A percentile compares a stretch with the other conserved stretches of the same genome.
These are phyloP conservation scores for Myxozyma vanderwaltii DNA, from an alignment of 805 yeast genomes.

Conservation along the genomic window DNA sequence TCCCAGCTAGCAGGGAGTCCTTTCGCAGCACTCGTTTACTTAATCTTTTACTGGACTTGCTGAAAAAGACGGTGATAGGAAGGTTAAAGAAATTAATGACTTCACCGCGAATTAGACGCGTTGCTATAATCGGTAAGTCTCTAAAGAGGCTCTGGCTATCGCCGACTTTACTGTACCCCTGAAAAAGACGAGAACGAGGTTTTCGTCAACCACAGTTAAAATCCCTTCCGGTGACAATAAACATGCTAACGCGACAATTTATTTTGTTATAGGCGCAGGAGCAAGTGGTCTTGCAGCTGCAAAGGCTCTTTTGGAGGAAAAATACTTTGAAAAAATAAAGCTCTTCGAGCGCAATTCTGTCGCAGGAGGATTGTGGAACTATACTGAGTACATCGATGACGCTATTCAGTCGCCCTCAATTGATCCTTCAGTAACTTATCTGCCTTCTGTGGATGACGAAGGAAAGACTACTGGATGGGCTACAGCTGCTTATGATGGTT, in stretches of 20 bases:
- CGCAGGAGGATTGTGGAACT: constrained; percentile 86
- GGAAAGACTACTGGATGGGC: constrained; percentile 47
- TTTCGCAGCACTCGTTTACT: no score
- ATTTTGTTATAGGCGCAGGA: constrained; percentile 25
- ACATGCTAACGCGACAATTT: neutral
- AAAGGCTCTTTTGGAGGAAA: constrained; percentile 60
- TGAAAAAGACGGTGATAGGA: no score
- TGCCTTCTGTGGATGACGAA: constrained; percentile 28
- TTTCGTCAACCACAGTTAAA: no score
- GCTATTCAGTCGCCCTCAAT: constrained; percentile 42
- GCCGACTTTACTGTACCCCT: neutral
- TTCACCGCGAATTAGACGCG: constrained; percentile 4
- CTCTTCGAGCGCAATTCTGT: constrained; percentile 60
- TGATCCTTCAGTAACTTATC: constrained; percentile 37
- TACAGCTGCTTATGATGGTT: constrained; percentile 60
- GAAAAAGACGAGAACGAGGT: neutral
- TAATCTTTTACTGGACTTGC: no score
- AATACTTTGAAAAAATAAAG: constrained; percentile 50
- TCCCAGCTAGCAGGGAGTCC: no score
- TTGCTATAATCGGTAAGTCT: constrained; percentile 18
- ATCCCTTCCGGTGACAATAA: no score
- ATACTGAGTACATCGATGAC: constrained; percentile 43
- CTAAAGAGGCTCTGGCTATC: neutral
- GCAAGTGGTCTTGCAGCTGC: constrained; percentile 50
- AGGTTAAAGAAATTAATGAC: neutral